These are phyloP conservation scores for Rasamsonia emersonii DNA, from an alignment of 2,329 filamentous ascomycete genomes.

Conservation along the genomic window DNA sequence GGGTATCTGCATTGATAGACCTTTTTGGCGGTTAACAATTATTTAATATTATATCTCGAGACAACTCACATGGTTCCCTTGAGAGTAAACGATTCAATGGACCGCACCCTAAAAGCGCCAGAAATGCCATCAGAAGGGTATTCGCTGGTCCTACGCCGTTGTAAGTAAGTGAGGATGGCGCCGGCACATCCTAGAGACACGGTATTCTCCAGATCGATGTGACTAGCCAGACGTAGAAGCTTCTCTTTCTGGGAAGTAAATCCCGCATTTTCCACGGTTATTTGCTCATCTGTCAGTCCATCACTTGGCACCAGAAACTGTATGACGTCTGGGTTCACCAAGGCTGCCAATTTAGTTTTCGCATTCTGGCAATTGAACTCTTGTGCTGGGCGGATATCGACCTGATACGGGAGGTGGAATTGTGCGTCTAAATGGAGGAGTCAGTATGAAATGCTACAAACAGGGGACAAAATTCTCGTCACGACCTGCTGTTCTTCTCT, in stretches of 20 bases:
- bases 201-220: conserved; percentile 64
- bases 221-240: conserved; percentile 59
- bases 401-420: conserved; percentile 48
- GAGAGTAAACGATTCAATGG: conserved; percentile 68
- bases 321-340: conserved; percentile 44
- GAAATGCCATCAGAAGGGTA: conserved; percentile 52
- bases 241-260: conserved; percentile 53
- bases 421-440: conserved; percentile 32
- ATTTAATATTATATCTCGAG: background rate
- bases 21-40: conserved; percentile 41
- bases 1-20: conserved; percentile 73
- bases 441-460: background rate
- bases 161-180: conserved; percentile 72
- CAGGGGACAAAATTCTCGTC: conserved; percentile 18
- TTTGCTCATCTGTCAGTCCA: conserved; percentile 34
- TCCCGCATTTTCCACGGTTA: conserved; percentile 31
- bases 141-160: conserved; percentile 56
- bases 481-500: conserved; percentile 36
- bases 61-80: conserved; percentile 47
- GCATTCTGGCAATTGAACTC: conserved; percentile 66
- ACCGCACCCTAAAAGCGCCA: conserved; percentile 51
- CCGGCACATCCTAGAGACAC: conserved; percentile 77
- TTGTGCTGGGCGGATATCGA: conserved; percentile 60
- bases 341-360: conserved; percentile 54
- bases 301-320: conserved; percentile 57